Base-by-base conservation (phyloP, 78 protist species). In the Tieghemostelium lacteum region DNA sequence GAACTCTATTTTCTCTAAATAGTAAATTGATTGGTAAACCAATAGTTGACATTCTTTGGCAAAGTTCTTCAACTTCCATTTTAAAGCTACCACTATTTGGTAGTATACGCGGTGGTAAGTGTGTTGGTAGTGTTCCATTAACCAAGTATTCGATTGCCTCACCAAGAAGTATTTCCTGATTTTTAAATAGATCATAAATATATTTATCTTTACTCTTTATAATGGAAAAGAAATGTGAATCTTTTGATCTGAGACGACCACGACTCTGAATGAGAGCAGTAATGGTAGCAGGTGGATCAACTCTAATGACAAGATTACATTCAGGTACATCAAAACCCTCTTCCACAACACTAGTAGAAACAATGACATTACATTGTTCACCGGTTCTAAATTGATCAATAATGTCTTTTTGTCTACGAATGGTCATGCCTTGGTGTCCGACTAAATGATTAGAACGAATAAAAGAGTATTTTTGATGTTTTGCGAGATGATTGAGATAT, bases 291-390 rank as follows among this genome's bases (percentile, higher is more conserved):
- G 86, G 86, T n/a, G 86, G 58, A 75, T 75, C 86, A 7, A 75
- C 22, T 63, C 86, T 62, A 45, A 75, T 63, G 1, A 75, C 86
- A 20, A 75, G 1, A 33, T 75, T 75, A 62, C 86, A 75, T 19
- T 63, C 73, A 12, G 86, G 86, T 1, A 75, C 73, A 75, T 75
- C 86, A 22, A 75, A 75, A 0, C 86, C 86, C n/a, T 75, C 86
- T 45, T 75, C 86, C 6, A 75, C 33, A 6, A 75, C 86, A 29
- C 61, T 45, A 0, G 86, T 75, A 20, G 86, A 39, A 29, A 75
- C 64, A 6, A 75, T 49, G 10, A 75, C 49, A 63, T 75, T 75
- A 12, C 39, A 28, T n/a, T n/a, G n/a, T 6, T 16, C 6, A 45
- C 58, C 73, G 0, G 4, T 31, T 31, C 86, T 8, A 61, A 75